Evolutionary conservation across 208 protist species (phyloP).

Genomic region (Leptomonas seymouri): DNA sequence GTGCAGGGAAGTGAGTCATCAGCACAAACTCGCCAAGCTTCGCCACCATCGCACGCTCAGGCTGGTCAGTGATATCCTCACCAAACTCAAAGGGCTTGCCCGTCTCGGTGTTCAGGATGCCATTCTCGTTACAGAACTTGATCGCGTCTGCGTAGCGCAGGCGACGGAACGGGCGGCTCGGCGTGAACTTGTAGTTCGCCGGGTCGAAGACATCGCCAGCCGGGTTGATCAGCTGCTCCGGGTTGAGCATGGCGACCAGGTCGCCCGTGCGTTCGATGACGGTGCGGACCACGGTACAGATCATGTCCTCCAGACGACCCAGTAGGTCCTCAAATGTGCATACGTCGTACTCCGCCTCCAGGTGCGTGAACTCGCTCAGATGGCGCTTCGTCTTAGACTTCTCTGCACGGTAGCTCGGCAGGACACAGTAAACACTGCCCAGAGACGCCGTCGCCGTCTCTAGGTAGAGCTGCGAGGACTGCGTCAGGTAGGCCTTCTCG

Average conservation of each 20-base stretch:
- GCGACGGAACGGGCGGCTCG: slow-evolving; percentile 95
- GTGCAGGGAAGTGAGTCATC: slow-evolving; percentile 97
- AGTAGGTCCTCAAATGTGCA: slow-evolving; percentile 98
- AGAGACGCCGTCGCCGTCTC: slow-evolving; percentile 96
- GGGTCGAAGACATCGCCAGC: slow-evolving; percentile 62
- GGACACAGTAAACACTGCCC: slow-evolving; percentile 97
- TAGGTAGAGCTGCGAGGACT: slow-evolving; percentile 99
- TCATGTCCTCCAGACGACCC: slow-evolving; percentile 94
- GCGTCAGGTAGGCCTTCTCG: slow-evolving; percentile 98
- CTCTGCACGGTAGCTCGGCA: slow-evolving; percentile 98
- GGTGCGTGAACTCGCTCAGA: slow-evolving; percentile 98
- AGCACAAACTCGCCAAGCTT: slow-evolving; percentile 97
- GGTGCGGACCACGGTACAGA: slow-evolving; percentile 84
- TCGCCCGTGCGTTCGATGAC: slow-evolving; percentile 76
- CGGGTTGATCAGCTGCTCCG: slow-evolving; percentile 71
- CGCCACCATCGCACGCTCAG: slow-evolving; percentile 98
- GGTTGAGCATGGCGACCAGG: slow-evolving; percentile 93
- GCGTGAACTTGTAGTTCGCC: slow-evolving; percentile 89
- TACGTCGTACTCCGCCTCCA: slow-evolving; percentile 98
- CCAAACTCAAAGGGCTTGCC: slow-evolving; percentile 91
- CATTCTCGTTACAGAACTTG: slow-evolving; percentile 94
- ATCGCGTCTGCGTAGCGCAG: slow-evolving; percentile 98
- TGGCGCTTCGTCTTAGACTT: slow-evolving; percentile 98
- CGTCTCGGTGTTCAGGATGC: slow-evolving; percentile 94
- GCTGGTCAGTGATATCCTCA: slow-evolving; percentile 98